Evolutionary conservation across 1,284 basidiomycete genomes (phyloP).

Genomic region (Acaromyces ingoldii): DNA sequence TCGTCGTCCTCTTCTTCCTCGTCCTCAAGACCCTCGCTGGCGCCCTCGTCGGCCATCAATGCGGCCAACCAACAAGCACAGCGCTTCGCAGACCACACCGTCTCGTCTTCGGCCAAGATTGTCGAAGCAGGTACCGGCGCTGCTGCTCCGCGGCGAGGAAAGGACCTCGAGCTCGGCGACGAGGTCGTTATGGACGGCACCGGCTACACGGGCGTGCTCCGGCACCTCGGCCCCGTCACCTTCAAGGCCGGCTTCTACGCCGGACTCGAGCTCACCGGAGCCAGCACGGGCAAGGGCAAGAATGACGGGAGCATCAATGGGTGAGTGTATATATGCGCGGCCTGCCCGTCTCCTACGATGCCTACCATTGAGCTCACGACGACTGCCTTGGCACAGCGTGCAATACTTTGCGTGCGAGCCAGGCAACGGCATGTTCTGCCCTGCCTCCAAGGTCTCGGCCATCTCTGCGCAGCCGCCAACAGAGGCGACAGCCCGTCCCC

Average conservation of each 20-base stretch:
- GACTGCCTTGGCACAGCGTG: constrained; percentile 56
- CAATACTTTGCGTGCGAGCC: constrained; percentile 82
- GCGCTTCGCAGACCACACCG: too few species aligned
- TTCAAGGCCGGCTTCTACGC: constrained; percentile 41
- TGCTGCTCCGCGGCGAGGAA: too few species aligned
- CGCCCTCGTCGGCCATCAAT: too few species aligned
- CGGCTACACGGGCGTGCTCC: constrained; percentile 31
- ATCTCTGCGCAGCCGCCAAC: constrained; percentile 25
- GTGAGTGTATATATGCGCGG: constrained; percentile 57
- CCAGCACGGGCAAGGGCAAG: constrained; percentile 74
- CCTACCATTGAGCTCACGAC: too few species aligned
- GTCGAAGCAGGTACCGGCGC: background rate
- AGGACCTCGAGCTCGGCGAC: constrained; percentile 7
- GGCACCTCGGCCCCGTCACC: constrained; percentile 41
- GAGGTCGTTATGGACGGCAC: constrained; percentile 3
- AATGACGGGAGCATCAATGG: constrained; percentile 86
- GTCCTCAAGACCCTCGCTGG: too few species aligned
- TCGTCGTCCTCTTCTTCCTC: too few species aligned
- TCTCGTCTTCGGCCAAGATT: too few species aligned
- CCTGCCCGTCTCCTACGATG: background rate
- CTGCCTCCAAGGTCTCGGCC: constrained; percentile 64
- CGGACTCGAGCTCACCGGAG: constrained; percentile 44
- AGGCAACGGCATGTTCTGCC: constrained; percentile 84
- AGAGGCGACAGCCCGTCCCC: constrained; percentile 43
- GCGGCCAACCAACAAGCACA: too few species aligned